Percentiles rank a stretch among this genome's conserved stretches.
Evolutionary conservation across 352 stramenopile species (phyloP).

Genomic region (Phytophthora idaei): DNA sequence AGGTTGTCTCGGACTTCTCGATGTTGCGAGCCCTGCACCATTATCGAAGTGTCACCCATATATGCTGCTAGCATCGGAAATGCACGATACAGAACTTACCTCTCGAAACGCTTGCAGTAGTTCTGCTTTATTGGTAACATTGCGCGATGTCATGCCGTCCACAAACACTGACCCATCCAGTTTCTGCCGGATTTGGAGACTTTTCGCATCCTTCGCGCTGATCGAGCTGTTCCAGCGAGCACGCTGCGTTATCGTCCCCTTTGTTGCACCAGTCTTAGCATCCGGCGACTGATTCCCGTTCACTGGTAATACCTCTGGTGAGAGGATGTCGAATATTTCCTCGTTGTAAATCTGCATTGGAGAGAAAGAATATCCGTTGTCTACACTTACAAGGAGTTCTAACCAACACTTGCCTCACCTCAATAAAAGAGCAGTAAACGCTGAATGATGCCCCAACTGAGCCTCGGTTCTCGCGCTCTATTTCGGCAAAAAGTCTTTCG

Average conservation of each 20-base stretch:
- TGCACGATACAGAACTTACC: slow-evolving; percentile 26
- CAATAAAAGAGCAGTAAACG: slow-evolving; percentile 72
- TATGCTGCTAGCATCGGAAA: neutral
- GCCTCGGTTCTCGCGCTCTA: slow-evolving; percentile 32
- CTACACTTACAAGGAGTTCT: neutral
- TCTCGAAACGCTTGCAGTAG: slow-evolving; percentile 68
- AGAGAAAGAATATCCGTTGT: neutral
- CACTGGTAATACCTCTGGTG: slow-evolving; percentile 19
- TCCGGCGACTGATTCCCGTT: slow-evolving; percentile 18
- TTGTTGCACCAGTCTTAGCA: slow-evolving; percentile 13
- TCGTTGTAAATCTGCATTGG: slow-evolving; percentile 75
- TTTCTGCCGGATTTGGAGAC: slow-evolving; percentile 69
- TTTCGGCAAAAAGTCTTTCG: slow-evolving; percentile 54
- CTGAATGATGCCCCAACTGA: slow-evolving; percentile 39
- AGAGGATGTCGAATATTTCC: slow-evolving; percentile 77
- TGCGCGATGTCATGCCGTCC: slow-evolving; percentile 65
- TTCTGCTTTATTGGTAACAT: slow-evolving; percentile 46
- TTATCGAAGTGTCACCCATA: neutral
- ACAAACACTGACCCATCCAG: slow-evolving; percentile 72
- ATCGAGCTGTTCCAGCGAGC: slow-evolving; percentile 61
- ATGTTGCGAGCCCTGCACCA: slow-evolving; percentile 58
- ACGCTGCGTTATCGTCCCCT: slow-evolving; percentile 34
- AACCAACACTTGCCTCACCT: slow-evolving; percentile 33
- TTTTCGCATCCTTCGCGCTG: slow-evolving; percentile 51
- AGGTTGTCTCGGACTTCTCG: slow-evolving; percentile 75